A percentile compares a stretch with the other conserved stretches of the same genome.
Evolutionary conservation across 805 yeast species (phyloP).

Genomic region (Groenewaldozyma tartarivorans): DNA sequence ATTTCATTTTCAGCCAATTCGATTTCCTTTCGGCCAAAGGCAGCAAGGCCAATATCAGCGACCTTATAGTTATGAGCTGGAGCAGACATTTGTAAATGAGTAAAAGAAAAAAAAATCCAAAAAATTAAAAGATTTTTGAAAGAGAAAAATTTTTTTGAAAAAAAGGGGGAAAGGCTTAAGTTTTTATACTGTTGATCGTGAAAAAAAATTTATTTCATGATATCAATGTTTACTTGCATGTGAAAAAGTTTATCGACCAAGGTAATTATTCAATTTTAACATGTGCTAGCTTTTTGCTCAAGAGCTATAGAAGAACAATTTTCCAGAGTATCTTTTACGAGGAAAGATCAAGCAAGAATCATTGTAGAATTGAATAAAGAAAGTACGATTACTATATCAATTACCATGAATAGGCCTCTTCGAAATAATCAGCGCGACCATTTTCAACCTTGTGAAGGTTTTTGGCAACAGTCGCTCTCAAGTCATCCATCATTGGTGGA

Average conservation of each 20-base stretch:
- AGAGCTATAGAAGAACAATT: too few relatives aligned
- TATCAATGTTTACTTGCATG: background rate
- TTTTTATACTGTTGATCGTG: background rate
- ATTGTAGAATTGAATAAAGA: background rate
- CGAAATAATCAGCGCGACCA: constrained; percentile 55
- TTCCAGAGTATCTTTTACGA: too few relatives aligned
- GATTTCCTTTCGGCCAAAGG: constrained; percentile 99
- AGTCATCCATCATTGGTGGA: constrained; percentile 45
- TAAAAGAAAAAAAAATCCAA: too few relatives aligned
- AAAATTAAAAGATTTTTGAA: too few relatives aligned
- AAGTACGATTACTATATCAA: too few relatives aligned
- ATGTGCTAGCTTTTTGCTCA: too few relatives aligned
- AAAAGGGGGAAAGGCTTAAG: constrained; percentile 2
- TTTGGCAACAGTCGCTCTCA: constrained; percentile 40
- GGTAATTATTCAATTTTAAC: too few relatives aligned
- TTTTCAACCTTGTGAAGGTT: constrained; percentile 33
- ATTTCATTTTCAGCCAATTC: constrained; percentile 98
- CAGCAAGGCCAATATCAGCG: constrained; percentile 96
- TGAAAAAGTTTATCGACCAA: too few relatives aligned
- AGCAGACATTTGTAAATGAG: too few relatives aligned
- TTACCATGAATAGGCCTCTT: constrained; percentile 69
- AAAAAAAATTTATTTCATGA: constrained; percentile 1
- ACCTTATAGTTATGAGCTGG: constrained; percentile 91
- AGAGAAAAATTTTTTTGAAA: background rate
- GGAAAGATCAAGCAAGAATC: background rate